These are phyloP conservation scores for Papiliotrema nemorosa DNA, from an alignment of 1,284 basidiomycete genomes.

Conservation along the genomic window DNA sequence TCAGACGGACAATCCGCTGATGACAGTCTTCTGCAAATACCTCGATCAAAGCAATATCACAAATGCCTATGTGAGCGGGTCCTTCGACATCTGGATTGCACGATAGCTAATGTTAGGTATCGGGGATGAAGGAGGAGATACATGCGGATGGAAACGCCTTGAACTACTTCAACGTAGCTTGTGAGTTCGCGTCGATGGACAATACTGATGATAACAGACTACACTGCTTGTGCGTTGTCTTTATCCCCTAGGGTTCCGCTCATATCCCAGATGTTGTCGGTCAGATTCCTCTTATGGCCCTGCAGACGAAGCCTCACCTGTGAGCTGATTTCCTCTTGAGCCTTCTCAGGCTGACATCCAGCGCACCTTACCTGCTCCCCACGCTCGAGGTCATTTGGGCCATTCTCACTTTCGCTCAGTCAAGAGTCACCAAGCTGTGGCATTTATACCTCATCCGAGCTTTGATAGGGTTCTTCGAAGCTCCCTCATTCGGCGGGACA, in stretches of 20 bases:
- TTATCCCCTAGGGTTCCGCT: not conserved
- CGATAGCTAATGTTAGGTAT: constrained; percentile 5
- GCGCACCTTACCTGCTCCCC: constrained; percentile 25
- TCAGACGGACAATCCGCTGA: no score
- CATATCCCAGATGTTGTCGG: constrained; percentile 23
- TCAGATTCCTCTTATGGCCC: constrained; percentile 26
- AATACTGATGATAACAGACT: constrained; percentile 2
- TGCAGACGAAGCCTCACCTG: constrained; percentile 21
- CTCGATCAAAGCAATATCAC: constrained; percentile 25
- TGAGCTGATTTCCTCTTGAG: constrained; percentile 2
- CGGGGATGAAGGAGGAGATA: constrained; percentile 24
- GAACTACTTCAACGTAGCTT: constrained; percentile 28
- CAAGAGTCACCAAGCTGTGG: constrained; percentile 11
- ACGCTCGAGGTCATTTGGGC: constrained; percentile 24
- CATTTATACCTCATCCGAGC: constrained; percentile 27
- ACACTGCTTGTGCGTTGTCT: constrained; percentile 13
- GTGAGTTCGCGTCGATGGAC: constrained; percentile 5
- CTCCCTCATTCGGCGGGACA: constrained; percentile 23
- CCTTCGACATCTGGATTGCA: not conserved
- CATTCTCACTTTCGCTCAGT: constrained; percentile 19
- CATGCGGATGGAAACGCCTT: constrained; percentile 21
- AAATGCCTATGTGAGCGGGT: constrained; percentile 23
- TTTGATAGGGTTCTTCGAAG: constrained; percentile 26
- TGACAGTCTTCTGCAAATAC: constrained; percentile 14
- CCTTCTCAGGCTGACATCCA: not conserved